Conservation (phyloP, 179 eudicot genomes). For the Beta macrorhiza region DNA sequence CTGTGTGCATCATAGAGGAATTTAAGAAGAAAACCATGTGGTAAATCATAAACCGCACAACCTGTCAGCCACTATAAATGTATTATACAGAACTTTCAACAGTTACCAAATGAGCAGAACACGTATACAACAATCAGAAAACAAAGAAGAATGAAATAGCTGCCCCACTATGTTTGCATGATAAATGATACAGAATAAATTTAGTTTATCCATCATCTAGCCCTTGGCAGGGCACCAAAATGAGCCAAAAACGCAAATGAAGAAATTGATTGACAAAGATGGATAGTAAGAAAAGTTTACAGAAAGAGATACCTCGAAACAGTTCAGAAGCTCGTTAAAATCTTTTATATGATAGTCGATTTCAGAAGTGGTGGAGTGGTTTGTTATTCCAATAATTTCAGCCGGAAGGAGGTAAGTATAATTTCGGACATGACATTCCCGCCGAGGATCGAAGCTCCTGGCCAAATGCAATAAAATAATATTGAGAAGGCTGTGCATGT, state of each 20-base stretch:
- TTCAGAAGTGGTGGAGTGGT: constrained; percentile 47
- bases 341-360: constrained; percentile 61
- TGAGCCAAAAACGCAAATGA: not conserved
- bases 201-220: not conserved
- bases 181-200: not conserved
- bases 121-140: not conserved
- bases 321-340: constrained; percentile 55
- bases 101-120: not conserved
- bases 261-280: not conserved
- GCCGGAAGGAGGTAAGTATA: constrained; percentile 88
- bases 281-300: not conserved
- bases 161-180: not conserved
- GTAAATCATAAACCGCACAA: not conserved
- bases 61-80: not conserved
- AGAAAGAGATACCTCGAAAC: constrained; percentile 57
- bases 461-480: constrained; percentile 8
- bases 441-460: constrained; percentile 88
- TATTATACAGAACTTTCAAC: not conserved
- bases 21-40: not conserved
- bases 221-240: not conserved
- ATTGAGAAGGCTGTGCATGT: not conserved
- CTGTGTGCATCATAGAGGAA: not conserved
- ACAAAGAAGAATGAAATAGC: not conserved
- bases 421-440: constrained; percentile 76
- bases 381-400: constrained; percentile 69